Evolutionary conservation across 2,329 filamentous ascomycete species (phyloP), one percentile per base, ranked within the genome.

Genomic region (Fusarium dimerum): DNA sequence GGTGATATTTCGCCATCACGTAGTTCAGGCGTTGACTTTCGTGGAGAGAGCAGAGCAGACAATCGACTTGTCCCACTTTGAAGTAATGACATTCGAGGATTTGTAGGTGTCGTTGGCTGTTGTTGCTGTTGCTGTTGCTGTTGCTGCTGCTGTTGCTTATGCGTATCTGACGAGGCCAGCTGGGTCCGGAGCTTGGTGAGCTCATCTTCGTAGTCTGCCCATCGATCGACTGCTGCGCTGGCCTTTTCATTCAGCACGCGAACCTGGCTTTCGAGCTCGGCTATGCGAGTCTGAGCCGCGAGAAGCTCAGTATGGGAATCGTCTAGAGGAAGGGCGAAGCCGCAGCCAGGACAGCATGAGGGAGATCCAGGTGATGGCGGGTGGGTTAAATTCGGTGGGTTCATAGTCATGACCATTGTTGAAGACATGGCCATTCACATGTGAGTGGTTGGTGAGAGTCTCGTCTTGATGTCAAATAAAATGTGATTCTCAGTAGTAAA

Each of bases 141-240:
- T n/a, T n/a, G n/a, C n/a, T n/a, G n/a, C n/a, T 45, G 56, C 52
- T 52, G 43, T n/a, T 40, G 61, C 50, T 61, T 56, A 18, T 50
- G 48, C 18, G 40, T 40, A 8, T 51, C 48, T 5, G 54, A 64
- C 45, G 43, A 64, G 50, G 62, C 67, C 18, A 60, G 66, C 66
- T 65, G 62, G 36, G 72, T 73, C 59, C 83, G 83, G 49, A 91
- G 76, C 42, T 72, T 76, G 42, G 83, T 77, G 40, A 92, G 79
- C 68, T 92, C 87, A 71, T 91, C 88, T 73, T 93, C 89, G 77
- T 91, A 92, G 74, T 91, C 87, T 66, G 89, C 87, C 81, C 82
- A 86, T 67, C 80, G 81, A 70, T 85, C 81, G 56, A 84, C 79
- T 68, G 78, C 77, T 34, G 84, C 82, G 3, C 85, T 81, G 50